Evolutionary conservation across 345 rosid genomes (phyloP).

Genomic region (Salix udensis): DNA sequence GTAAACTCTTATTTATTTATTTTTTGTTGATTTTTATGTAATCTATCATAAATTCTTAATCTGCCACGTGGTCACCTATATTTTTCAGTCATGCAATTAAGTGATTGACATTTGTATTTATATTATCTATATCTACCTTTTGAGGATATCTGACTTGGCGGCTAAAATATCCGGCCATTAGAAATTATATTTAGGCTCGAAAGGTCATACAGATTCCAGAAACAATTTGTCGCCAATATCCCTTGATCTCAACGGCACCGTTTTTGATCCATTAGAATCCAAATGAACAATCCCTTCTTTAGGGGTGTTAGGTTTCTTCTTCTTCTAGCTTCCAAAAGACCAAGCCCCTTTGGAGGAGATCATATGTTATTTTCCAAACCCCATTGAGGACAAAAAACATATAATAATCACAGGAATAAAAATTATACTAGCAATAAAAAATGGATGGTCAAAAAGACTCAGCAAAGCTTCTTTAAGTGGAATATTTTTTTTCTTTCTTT

Average conservation of each 20-base stretch:
- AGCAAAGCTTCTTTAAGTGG: background rate
- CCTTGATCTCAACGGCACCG: background rate
- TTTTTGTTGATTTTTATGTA: background rate
- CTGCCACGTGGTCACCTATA: background rate
- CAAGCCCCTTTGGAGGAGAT: slow-evolving; percentile 1
- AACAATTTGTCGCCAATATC: background rate
- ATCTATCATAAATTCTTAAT: background rate
- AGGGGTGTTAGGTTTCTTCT: slow-evolving; percentile 22
- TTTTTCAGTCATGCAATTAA: background rate
- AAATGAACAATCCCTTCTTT: slow-evolving; percentile 3
- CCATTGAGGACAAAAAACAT: background rate
- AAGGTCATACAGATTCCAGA: slow-evolving; percentile 21
- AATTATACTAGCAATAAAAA: background rate
- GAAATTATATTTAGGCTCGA: background rate
- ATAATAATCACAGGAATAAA: background rate
- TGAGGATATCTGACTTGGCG: slow-evolving; percentile 7
- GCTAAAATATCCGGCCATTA: background rate
- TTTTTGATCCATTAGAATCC: background rate
- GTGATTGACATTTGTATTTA: background rate
- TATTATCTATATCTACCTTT: background rate
- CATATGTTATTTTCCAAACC: slow-evolving; percentile 5
- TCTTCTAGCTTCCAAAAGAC: slow-evolving; percentile 17
- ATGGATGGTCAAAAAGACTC: slow-evolving; percentile 8
- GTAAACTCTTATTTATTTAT: no score
- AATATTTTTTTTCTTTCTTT: no score